These are phyloP conservation scores for Saccharomycopsis selenospora DNA, from an alignment of 805 yeast genomes.

Conservation along the genomic window DNA sequence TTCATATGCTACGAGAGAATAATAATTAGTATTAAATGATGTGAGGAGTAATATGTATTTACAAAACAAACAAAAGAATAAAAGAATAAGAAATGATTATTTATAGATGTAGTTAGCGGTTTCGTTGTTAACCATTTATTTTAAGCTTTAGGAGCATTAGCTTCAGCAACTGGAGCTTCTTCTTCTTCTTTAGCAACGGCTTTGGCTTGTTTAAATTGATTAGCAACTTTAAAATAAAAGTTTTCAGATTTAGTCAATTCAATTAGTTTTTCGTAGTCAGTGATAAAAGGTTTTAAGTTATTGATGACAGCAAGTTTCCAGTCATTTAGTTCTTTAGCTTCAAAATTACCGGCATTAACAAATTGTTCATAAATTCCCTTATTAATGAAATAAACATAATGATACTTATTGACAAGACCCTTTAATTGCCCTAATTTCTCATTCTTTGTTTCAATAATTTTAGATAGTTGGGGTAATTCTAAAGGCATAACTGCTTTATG, in stretches of 20 bases:
- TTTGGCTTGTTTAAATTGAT: slow-evolving; percentile 10
- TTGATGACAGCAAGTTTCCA: slow-evolving; percentile 6
- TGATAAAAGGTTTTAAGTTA: slow-evolving; percentile 10
- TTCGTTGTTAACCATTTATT: too few species aligned
- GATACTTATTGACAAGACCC: slow-evolving; percentile 4
- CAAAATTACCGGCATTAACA: background rate
- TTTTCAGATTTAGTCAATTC: slow-evolving; percentile 2
- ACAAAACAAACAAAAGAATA: too few species aligned
- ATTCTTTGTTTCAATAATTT: background rate
- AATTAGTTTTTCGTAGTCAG: slow-evolving; percentile 6
- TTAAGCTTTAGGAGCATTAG: too few species aligned
- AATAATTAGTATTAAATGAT: too few species aligned
- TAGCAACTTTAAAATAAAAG: slow-evolving; percentile 8
- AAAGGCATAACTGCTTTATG: slow-evolving; percentile 9
- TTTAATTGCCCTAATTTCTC: background rate
- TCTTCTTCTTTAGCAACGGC: background rate
- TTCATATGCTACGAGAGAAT: too few species aligned
- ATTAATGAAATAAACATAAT: slow-evolving; percentile 11
- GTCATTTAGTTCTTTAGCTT: background rate
- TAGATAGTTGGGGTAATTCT: slow-evolving; percentile 2
- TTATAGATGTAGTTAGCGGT: too few species aligned
- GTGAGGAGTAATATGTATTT: too few species aligned
- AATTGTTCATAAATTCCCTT: slow-evolving; percentile 13
- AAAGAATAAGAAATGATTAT: too few species aligned
- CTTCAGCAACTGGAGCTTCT: slow-evolving; percentile 7